A percentile compares a stretch with the other conserved stretches of the same genome.
Conservation (phyloP, 495 filamentous ascomycete genomes). For the Trichoderma virens region DNA sequence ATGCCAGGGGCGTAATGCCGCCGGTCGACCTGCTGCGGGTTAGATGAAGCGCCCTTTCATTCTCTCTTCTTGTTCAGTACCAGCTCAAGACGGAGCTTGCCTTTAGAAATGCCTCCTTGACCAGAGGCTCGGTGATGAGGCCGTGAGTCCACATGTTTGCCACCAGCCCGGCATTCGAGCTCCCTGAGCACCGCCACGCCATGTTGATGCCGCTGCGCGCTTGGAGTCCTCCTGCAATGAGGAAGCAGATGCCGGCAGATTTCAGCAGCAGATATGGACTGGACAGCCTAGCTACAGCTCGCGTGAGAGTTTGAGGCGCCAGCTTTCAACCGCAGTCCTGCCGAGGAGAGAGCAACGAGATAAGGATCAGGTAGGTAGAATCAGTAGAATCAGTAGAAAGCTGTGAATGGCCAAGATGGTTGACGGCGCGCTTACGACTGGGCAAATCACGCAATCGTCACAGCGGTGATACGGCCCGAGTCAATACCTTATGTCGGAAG, state of each 20-base stretch:
- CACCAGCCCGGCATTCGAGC: slow-evolving; percentile 68
- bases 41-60: not conserved
- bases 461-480: too few species aligned
- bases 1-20: slow-evolving; percentile 63
- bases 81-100: slow-evolving; percentile 33
- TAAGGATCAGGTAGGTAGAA: not conserved
- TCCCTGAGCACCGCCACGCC: slow-evolving; percentile 85
- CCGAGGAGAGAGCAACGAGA: too few species aligned
- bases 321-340: not conserved
- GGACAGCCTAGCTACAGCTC: not conserved
- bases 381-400: not conserved
- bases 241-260: not conserved
- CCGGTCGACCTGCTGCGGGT: slow-evolving; percentile 64
- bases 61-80: not conserved
- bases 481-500: too few species aligned
- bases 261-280: not conserved
- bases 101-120: slow-evolving; percentile 71
- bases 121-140: slow-evolving; percentile 61
- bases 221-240: not conserved
- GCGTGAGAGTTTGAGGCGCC: not conserved
- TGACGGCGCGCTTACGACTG: too few species aligned
- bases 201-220: slow-evolving; percentile 39
- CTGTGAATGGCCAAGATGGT: too few species aligned
- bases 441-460: too few species aligned
- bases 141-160: slow-evolving; percentile 65